Conservation (phyloP, 768 basidiomycete species). For the Phanerodontia chrysosporium region DNA sequence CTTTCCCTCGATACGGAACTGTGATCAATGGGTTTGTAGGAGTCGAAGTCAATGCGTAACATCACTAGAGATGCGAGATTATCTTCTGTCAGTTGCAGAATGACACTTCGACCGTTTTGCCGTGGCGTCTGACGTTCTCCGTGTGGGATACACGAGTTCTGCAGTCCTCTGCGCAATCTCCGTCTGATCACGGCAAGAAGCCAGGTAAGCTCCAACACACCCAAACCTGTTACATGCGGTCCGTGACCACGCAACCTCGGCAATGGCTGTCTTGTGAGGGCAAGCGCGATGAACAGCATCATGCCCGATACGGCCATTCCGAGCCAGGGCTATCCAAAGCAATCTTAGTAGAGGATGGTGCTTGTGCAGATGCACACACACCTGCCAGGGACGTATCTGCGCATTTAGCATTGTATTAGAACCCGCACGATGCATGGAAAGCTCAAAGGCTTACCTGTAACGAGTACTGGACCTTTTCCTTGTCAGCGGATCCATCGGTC, state of each 20-base stretch:
- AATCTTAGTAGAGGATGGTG: background rate
- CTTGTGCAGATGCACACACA: background rate
- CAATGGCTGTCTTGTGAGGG: conserved; percentile 2
- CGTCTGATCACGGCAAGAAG: background rate
- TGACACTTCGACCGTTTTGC: background rate
- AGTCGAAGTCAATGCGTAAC: no score
- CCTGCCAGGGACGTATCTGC: background rate
- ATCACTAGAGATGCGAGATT: no score
- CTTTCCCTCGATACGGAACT: no score
- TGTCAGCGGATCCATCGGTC: no score
- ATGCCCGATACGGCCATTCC: conserved; percentile 1
- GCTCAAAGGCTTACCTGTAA: background rate
- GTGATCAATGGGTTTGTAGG: no score
- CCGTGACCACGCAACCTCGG: background rate
- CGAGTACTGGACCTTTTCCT: background rate
- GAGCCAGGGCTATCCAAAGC: conserved; percentile 1
- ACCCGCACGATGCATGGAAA: no score
- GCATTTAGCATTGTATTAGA: background rate
- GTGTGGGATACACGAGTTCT: background rate
- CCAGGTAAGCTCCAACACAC: conserved; percentile 9
- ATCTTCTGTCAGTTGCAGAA: background rate
- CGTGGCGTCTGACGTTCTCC: background rate
- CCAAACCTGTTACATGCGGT: background rate
- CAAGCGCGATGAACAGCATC: conserved; percentile 2
- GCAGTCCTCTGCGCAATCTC: background rate